Percentiles rank a stretch among this genome's conserved stretches.
phyloP scores from a whole-genome alignment of 371 early-diverging fungal species.

The Rhizomucor pusillus region DNA sequence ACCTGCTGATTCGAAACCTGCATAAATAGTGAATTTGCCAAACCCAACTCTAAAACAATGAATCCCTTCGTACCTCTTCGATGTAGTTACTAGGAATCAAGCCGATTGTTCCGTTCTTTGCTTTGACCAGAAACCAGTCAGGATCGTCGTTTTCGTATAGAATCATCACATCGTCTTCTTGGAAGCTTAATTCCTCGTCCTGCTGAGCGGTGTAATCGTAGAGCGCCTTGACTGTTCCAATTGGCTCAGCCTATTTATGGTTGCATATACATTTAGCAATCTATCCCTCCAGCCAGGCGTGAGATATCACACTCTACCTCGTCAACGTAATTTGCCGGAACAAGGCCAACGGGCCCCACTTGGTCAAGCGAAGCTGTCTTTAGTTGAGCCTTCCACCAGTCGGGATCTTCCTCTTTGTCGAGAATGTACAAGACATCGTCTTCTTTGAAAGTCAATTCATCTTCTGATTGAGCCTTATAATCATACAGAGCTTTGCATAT shows the following conservation, averaged over 20 bases:
- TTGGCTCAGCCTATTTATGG: constrained; percentile 29
- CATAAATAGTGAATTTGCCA: background rate
- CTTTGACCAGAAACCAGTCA: constrained; percentile 74
- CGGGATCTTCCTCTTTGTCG: constrained; percentile 63
- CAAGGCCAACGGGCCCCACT: constrained; percentile 63
- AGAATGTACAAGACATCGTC: constrained; percentile 72
- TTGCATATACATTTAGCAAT: background rate
- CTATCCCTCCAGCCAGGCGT: background rate
- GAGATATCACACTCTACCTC: constrained; percentile 39
- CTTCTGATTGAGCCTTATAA: constrained; percentile 79
- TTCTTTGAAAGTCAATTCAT: constrained; percentile 82
- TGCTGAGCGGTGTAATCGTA: constrained; percentile 77
- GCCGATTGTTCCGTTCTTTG: constrained; percentile 54
- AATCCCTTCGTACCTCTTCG: constrained; percentile 40
- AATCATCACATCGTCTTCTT: constrained; percentile 67
- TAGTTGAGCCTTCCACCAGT: constrained; percentile 77
- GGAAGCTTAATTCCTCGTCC: constrained; percentile 76
- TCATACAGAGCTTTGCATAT: constrained; percentile 63
- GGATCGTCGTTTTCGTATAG: constrained; percentile 75
- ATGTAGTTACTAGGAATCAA: constrained; percentile 78
- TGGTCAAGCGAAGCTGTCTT: constrained; percentile 41
- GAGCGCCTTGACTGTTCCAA: constrained; percentile 62
- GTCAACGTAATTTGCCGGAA: constrained; percentile 78
- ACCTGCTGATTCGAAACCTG: constrained; percentile 8
- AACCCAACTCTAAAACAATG: background rate